These are phyloP conservation scores for Russula sp. DNA, from an alignment of 768 basidiomycete species.

Conservation along the genomic window DNA sequence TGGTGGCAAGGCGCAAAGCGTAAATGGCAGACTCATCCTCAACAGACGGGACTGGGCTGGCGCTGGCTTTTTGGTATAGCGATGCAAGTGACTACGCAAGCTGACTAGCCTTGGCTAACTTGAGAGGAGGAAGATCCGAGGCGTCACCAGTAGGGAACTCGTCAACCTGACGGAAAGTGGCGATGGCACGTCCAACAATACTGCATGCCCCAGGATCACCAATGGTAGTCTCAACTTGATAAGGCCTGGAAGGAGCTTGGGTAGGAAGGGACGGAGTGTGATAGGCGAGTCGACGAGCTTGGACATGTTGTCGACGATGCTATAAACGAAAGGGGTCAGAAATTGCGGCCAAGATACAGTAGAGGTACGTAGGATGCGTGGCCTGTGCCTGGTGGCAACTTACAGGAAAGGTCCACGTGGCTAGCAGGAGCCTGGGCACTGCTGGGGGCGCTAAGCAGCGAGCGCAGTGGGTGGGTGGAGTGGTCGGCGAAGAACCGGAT, in stretches of 20 bases:
- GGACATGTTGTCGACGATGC: slow-evolving; percentile 97
- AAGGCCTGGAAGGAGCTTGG: slow-evolving; percentile 90
- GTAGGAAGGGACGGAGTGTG: slow-evolving; percentile 96
- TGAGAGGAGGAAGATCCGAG: slow-evolving; percentile 85
- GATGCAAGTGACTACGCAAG: slow-evolving; percentile 63
- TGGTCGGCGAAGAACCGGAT: slow-evolving; percentile 37
- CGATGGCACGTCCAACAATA: slow-evolving; percentile 87
- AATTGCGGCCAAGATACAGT: slow-evolving; percentile 14
- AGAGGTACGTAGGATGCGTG: slow-evolving; percentile 67
- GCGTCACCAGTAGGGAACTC: slow-evolving; percentile 89
- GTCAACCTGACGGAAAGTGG: slow-evolving; percentile 92
- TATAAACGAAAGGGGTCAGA: slow-evolving; percentile 38
- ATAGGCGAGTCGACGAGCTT: slow-evolving; percentile 94
- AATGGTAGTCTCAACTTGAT: slow-evolving; percentile 92
- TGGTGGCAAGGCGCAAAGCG: slow-evolving; percentile 74
- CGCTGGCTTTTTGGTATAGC: slow-evolving; percentile 84
- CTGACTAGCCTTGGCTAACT: slow-evolving; percentile 65
- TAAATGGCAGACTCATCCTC: slow-evolving; percentile 64
- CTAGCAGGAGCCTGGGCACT: too few relatives aligned
- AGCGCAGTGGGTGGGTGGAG: too few relatives aligned
- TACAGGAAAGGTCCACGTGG: too few relatives aligned
- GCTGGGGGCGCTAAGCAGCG: too few relatives aligned
- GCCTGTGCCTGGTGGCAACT: slow-evolving; percentile 94
- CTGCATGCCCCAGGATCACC: slow-evolving; percentile 98
- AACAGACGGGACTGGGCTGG: slow-evolving; percentile 51